Evolutionary conservation across 2,329 filamentous ascomycete genomes (phyloP), one percentile per base, ranked within the genome.

Genomic region (Parafenestella ontariensis): DNA sequence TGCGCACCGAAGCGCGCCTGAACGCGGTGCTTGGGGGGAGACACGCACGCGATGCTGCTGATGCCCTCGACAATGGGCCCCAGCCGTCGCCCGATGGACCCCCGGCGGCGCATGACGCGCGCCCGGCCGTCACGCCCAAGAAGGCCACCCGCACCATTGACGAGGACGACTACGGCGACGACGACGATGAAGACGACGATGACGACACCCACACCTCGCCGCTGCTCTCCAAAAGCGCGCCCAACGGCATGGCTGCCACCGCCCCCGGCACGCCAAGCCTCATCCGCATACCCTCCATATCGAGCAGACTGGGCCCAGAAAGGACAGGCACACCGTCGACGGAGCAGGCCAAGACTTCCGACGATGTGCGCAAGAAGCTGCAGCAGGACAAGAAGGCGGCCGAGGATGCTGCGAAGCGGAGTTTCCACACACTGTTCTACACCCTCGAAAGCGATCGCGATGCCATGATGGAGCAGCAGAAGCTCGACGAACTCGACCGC

Each of bases 401-500:
- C 43, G 94, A 96, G 70, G 92, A 96, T 70, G 89, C 90, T 46
- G 95, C 92, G 39, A 92, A 92, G 78, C 86, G 87, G 68, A 95
- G 90, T 77, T 98, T 97, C 76, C 89, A 96, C 72, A 96, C 92
- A 9, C 84, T 96, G 62, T 96, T 98, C 76, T 94, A 96, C 76
- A 97, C 95, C 1, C 83, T 98, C 28, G 95, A 99, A 76, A 95
- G 94, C 73, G 95, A 99, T 73, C 87, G 91, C 50, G 92, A 94
- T 67, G 95, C 95, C 44, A 98, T 99, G 95, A 79, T 98, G 52
- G 95, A 99, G 76, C 95, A 99, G 77, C 92, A 98, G 76, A 92
- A 94, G 75, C 84, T 99, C 23, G 95, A 99, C 71, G 95, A 98
- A 75, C 92, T 96, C 1, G 95, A 99, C 75, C 90, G 96, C 73